A percentile compares a stretch with the other conserved stretches of the same genome.
Evolutionary conservation across 768 basidiomycete genomes (phyloP).

Genomic region (Sutorius australiensis): DNA sequence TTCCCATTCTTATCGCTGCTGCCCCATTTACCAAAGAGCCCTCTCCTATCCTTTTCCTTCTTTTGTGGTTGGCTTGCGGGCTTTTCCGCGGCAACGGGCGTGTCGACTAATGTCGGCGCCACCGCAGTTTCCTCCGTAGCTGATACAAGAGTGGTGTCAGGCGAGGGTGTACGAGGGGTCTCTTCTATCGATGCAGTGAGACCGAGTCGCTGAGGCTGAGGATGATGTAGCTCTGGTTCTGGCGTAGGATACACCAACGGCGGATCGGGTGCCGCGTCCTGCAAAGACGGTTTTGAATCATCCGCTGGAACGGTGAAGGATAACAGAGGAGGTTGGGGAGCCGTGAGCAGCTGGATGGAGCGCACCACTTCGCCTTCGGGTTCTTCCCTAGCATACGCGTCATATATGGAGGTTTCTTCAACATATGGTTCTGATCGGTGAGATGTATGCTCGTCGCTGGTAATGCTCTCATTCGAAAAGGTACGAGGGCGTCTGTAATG

Average conservation of each 20-base stretch:
- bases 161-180: slow-evolving; percentile 60
- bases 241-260: slow-evolving; percentile 35
- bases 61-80: slow-evolving; percentile 36
- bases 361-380: slow-evolving; percentile 39
- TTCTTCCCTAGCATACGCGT: slow-evolving; percentile 67
- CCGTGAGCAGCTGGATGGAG: slow-evolving; percentile 18
- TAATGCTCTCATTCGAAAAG: slow-evolving; percentile 35
- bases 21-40: slow-evolving; percentile 64
- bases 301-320: slow-evolving; percentile 25
- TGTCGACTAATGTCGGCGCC: slow-evolving; percentile 22
- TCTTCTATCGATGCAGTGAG: slow-evolving; percentile 29
- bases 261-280: slow-evolving; percentile 16
- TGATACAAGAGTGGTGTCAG: slow-evolving; percentile 35
- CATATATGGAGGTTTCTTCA: slow-evolving; percentile 80
- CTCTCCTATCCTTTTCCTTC: slow-evolving; percentile 73
- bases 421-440: slow-evolving; percentile 69
- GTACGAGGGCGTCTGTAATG: slow-evolving; percentile 34
- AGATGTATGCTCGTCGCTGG: slow-evolving; percentile 38
- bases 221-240: slow-evolving; percentile 54
- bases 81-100: slow-evolving; percentile 19
- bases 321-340: slow-evolving; percentile 19
- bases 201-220: slow-evolving; percentile 55
- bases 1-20: slow-evolving; percentile 54
- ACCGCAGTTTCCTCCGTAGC: slow-evolving; percentile 27
- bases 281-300: slow-evolving; percentile 2